phyloP scores from a whole-genome alignment of 441 rosid species.

The Gossypium laxum region DNA sequence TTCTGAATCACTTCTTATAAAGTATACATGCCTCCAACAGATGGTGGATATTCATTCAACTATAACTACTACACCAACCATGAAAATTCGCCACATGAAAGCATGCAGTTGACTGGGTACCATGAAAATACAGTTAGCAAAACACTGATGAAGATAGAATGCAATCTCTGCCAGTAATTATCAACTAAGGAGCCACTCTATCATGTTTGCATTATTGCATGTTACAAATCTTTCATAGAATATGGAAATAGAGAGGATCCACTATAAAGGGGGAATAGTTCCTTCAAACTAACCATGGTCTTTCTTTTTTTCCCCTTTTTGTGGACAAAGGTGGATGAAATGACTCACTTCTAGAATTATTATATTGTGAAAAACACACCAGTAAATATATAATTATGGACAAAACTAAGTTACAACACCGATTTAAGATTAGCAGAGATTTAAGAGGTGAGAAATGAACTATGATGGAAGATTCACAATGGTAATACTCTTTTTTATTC shows the following conservation, averaged over 20 bases:
- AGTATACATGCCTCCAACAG: background rate
- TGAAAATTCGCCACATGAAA: background rate
- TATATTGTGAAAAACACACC: background rate
- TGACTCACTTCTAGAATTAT: background rate
- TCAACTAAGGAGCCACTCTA: background rate
- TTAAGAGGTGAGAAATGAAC: background rate
- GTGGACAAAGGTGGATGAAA: background rate
- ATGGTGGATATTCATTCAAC: conserved; percentile 8
- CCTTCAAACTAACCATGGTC: background rate
- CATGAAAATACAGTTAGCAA: background rate
- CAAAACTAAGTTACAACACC: background rate
- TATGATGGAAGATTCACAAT: background rate
- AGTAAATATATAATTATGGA: conserved; percentile 1
- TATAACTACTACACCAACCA: background rate
- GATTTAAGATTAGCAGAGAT: background rate
- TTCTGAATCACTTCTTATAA: background rate
- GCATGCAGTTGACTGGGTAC: background rate
- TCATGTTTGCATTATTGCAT: background rate
- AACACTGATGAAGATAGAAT: background rate
- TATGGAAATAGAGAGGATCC: background rate
- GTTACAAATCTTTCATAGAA: background rate
- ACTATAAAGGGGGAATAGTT: background rate
- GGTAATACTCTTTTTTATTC: background rate
- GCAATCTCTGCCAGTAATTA: background rate
- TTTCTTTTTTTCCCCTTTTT: background rate